phyloP scores from a whole-genome alignment of 345 rosid species.

The Cardamine resedifolia region DNA sequence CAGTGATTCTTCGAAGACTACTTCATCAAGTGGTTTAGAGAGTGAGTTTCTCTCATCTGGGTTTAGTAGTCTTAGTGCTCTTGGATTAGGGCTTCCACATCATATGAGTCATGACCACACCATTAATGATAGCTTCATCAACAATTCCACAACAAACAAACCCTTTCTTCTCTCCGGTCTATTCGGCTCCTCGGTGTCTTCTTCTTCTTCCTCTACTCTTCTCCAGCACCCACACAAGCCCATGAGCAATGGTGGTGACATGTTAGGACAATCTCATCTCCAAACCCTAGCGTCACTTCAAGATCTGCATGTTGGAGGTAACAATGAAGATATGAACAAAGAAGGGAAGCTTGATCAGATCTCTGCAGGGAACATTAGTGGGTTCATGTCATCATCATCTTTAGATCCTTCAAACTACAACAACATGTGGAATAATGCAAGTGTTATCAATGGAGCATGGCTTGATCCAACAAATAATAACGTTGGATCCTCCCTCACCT shows the following conservation, averaged over 20 bases:
- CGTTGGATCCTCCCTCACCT: constrained; percentile 71
- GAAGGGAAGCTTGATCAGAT: constrained; percentile 48
- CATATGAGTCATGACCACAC: constrained; percentile 32
- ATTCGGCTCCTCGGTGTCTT: constrained; percentile 47
- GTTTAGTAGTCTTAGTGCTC: constrained; percentile 49
- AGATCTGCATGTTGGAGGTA: constrained; percentile 49
- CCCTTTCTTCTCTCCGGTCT: constrained; percentile 56
- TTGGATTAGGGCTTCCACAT: constrained; percentile 65
- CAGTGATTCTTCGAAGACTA: constrained; percentile 34
- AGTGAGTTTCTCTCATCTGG: constrained; percentile 49
- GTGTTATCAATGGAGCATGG: constrained; percentile 53
- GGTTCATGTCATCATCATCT: constrained; percentile 36
- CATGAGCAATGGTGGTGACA: constrained; percentile 38
- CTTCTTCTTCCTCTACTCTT: constrained; percentile 54
- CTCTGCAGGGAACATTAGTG: constrained; percentile 30
- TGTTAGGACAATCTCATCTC: constrained; percentile 45
- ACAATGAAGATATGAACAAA: constrained; percentile 36
- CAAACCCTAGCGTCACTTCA: constrained; percentile 49
- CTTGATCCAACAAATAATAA: constrained; percentile 62
- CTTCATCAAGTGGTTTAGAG: constrained; percentile 39
- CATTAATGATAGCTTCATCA: constrained; percentile 28
- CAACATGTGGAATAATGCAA: constrained; percentile 38
- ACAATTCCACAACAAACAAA: constrained; percentile 38
- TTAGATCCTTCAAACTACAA: constrained; percentile 55
- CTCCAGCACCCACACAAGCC: constrained; percentile 49